These are phyloP conservation scores for Candida easanensis DNA, from an alignment of 805 yeast genomes.

Conservation along the genomic window DNA sequence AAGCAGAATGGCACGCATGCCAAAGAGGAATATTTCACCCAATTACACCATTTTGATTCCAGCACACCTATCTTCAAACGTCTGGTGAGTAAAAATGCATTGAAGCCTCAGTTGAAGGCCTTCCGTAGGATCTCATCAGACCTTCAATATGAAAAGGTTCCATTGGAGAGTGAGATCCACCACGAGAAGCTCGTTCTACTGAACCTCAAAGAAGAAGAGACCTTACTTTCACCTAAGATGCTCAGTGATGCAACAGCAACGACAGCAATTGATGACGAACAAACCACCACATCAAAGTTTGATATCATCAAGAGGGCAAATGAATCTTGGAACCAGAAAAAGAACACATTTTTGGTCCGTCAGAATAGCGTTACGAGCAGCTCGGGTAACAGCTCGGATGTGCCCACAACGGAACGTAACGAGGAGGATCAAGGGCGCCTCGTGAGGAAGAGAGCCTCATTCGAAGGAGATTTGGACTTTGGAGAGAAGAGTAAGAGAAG, in stretches of 20 bases:
- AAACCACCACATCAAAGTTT: constrained; percentile 17
- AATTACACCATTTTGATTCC: constrained; percentile 11
- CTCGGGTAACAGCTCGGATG: neutral
- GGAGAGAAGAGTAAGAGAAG: constrained; percentile 21
- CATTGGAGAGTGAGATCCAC: constrained; percentile 26
- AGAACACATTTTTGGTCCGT: constrained; percentile 6
- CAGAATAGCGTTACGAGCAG: neutral
- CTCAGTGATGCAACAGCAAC: constrained; percentile 3
- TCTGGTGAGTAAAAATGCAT: constrained; percentile 20
- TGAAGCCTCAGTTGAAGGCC: constrained; percentile 29
- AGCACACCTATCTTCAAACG: constrained; percentile 29
- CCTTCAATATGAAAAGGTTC: constrained; percentile 24
- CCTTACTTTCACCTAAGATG: constrained; percentile 5
- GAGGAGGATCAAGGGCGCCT: constrained; percentile 10
- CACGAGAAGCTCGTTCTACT: constrained; percentile 28
- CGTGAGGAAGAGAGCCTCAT: constrained; percentile 23
- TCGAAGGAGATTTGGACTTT: constrained; percentile 15
- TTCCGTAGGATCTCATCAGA: constrained; percentile 25
- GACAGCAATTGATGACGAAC: constrained; percentile 2
- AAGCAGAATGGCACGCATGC: constrained; percentile 2
- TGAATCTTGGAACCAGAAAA: constrained; percentile 28
- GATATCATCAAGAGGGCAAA: constrained; percentile 29
- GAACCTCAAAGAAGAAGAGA: constrained; percentile 24
- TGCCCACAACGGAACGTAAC: constrained; percentile 5
- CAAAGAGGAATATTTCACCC: constrained; percentile 3